Evolutionary conservation across 371 early-diverging fungal species (phyloP), one percentile per base, ranked within the genome.

Genomic region (Syncephalastrum contaminatum): DNA sequence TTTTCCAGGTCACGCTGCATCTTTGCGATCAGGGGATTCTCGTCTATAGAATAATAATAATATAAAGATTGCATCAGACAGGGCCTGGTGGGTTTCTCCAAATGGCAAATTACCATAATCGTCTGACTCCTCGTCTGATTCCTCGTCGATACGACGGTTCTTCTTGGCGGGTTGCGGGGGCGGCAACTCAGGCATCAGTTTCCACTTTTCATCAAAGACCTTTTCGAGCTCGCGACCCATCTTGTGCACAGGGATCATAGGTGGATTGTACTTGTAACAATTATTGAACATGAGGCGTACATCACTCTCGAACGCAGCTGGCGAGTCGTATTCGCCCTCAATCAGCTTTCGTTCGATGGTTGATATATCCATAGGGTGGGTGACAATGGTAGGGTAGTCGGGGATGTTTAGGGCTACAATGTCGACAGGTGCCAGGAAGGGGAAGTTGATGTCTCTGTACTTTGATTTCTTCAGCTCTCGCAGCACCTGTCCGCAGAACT

Each of bases 281-380:
- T 99, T 99, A 43, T 78, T 73, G 63, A 98, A 83, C 78, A 96
- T 91, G 7, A 94, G 80, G 13, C 89, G 85, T 39, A 92, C 70
- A 63, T 99, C 98, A 0, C 74, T 75, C 57, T 89, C 88, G 56
- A 97, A 96, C 48, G 88, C 90, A 4, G 74, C 79, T 3, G 89
- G 76, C 12, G 70, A 72, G 1, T 64, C 54, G 67, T 98, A 98
- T 18, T 80, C 75, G 4, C 84, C 87, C 8, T 65, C 58, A 43
- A 92, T 91, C 12, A 99, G 71, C 69, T 94, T 95, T 47, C 81
- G 77, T 62, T 84, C 81, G 27, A 99, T 88, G 0, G 99, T 99
- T 10, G 88, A 80, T n/a, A 98, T 55, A 69, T 99, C 99, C 99
- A 99, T 99, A 2, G 99, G 99, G 51, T 93, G 65, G 63, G 92